Base-by-base conservation (phyloP, 2,329 filamentous ascomycete species). In the Chalaropsis thielavioides region DNA sequence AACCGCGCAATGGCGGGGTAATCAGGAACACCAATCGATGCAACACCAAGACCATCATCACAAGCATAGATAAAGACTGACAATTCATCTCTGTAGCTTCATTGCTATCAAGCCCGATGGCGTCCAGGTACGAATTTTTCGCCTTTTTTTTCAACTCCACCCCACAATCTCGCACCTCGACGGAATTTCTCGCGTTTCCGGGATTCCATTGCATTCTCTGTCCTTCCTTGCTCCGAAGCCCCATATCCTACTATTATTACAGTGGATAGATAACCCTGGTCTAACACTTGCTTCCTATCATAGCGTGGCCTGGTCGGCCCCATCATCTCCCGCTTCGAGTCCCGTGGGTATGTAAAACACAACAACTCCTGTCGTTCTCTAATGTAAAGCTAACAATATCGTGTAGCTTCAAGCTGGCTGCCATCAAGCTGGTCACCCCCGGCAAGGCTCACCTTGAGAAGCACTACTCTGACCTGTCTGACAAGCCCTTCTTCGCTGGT, bases 61-160 rank as follows among this genome's bases (percentile, higher is more conserved):
- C 1, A 8, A n/a, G 8, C 19, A 6, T 49, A 19, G 27, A 46
- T 6, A 11, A 31, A 35, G 11, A 13, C 63, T 66, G 64, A 64
- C 58, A 62, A 60, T 41, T 6, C 22, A 24, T 62, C 31, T 46
- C 54, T 40, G 22, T 74, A 97, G 92, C 83, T 97, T 97, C 89
- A 97, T 97, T 85, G 94, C 94, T 77, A 90, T 99, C 86, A 99
- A 99, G 91, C 94, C 92, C 73, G 94, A 97, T 81, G 94, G 94
- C 79, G 94, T 97, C 81, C 94, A 96, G 87, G 91, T 95, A 87
- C 72, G 80, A 68, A 46, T 56, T 62, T 44, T 44, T n/a, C n/a
- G 27, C n/a, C 24, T 5, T 66, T 62, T 66, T 62, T 38, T 22
- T 59, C 38, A 7, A 27, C 10, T 19, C 61, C 19, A 64, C 31